A percentile compares a stretch with the other conserved stretches of the same genome.
Conservation (phyloP, 139 green algal genomes). For the Haematococcus sp. region DNA sequence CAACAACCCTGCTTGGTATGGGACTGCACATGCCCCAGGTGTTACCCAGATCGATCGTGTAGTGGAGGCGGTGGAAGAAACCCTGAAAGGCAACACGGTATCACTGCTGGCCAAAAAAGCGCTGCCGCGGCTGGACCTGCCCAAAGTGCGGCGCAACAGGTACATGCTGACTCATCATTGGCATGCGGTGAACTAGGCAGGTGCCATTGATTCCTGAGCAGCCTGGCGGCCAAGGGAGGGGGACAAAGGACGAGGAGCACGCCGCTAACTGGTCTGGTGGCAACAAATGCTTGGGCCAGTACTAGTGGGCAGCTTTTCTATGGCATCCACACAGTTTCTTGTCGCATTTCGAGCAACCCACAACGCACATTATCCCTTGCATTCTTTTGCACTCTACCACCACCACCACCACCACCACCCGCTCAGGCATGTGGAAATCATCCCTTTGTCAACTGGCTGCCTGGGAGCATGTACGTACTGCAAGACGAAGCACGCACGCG, state of each 20-base stretch:
- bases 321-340: too few relatives aligned
- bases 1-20: background rate
- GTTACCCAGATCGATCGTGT: conserved; percentile 86
- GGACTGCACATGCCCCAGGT: conserved; percentile 23
- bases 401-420: background rate
- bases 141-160: conserved; percentile 66
- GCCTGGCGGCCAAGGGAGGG: too few relatives aligned
- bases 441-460: conserved; percentile 87
- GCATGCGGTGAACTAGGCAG: background rate
- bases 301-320: too few relatives aligned
- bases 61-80: conserved; percentile 91
- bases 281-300: too few relatives aligned
- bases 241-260: too few relatives aligned
- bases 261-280: too few relatives aligned
- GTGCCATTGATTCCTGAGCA: too few relatives aligned
- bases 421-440: conserved; percentile 83
- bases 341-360: too few relatives aligned
- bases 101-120: conserved; percentile 77
- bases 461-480: conserved; percentile 95
- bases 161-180: background rate
- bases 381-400: background rate
- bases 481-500: conserved; percentile 95
- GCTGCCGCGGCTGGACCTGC: conserved; percentile 85
- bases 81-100: conserved; percentile 82
- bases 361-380: too few relatives aligned